A percentile compares a stretch with the other conserved stretches of the same genome.
phyloP scores from a whole-genome alignment of 768 basidiomycete species.

The Galerina sulciceps region DNA sequence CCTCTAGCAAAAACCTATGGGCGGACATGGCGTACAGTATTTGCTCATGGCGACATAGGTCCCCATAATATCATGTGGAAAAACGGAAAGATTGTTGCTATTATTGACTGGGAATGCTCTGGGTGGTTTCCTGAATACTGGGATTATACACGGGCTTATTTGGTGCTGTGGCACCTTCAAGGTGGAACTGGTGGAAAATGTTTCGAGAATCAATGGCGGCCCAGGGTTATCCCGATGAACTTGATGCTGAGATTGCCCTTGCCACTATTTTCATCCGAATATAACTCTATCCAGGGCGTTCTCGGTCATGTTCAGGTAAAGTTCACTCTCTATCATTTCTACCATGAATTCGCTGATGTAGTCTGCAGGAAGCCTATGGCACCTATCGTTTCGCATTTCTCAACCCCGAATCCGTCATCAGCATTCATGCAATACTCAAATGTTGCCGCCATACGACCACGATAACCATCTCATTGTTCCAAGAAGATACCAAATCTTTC shows the following conservation, averaged over 20 bases:
- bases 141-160: conserved; percentile 21
- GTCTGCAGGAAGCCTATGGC: too few species aligned
- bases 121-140: conserved; percentile 24
- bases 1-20: not conserved
- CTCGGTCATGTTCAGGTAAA: not conserved
- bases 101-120: conserved; percentile 33
- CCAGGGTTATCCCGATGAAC: conserved; percentile 16
- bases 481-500: too few species aligned
- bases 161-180: not conserved
- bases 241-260: conserved; percentile 1
- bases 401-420: too few species aligned
- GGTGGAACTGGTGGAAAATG: conserved; percentile 1
- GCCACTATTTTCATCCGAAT: not conserved
- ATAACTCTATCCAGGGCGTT: not conserved
- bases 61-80: conserved; percentile 28
- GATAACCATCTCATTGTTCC: too few species aligned
- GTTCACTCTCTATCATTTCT: too few species aligned
- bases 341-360: too few species aligned
- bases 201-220: not conserved
- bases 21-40: conserved; percentile 12
- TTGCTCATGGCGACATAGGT: conserved; percentile 28
- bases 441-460: too few species aligned
- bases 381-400: too few species aligned
- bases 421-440: too few species aligned
- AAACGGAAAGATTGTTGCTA: conserved; percentile 22